Conservation (phyloP, 2,329 filamentous ascomycete species). For the Diaporthe vexans region DNA sequence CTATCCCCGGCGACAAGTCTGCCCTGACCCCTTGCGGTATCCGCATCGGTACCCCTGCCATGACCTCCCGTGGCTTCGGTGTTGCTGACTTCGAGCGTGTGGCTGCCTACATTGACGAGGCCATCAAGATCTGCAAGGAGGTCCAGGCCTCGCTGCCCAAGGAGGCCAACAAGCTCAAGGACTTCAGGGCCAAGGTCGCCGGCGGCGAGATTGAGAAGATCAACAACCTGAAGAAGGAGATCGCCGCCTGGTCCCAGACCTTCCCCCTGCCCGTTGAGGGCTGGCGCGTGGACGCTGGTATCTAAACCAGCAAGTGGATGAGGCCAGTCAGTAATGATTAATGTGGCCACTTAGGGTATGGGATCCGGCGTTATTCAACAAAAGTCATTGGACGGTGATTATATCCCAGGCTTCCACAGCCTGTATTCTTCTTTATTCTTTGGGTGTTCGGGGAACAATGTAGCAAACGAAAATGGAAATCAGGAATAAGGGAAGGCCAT, state of each 20-base stretch:
- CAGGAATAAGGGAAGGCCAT: conserved; percentile 42
- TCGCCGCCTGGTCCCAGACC: conserved; percentile 85
- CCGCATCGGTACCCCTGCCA: conserved; percentile 95
- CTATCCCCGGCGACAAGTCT: conserved; percentile 96
- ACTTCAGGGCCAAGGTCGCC: conserved; percentile 95
- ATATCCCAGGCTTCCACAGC: conserved; percentile 43
- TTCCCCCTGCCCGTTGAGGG: conserved; percentile 94
- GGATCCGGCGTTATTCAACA: conserved; percentile 42
- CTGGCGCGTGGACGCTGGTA: conserved; percentile 73
- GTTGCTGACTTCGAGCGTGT: conserved; percentile 93
- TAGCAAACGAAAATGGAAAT: conserved; percentile 19
- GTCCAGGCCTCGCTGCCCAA: conserved; percentile 89
- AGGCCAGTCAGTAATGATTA: conserved; percentile 26
- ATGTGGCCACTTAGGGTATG: conserved; percentile 35
- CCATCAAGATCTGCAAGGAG: conserved; percentile 91
- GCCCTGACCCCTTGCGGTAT: conserved; percentile 95
- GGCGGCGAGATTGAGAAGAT: conserved; percentile 85
- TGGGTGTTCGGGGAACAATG: conserved; percentile 21
- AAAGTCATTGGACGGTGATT: conserved; percentile 42
- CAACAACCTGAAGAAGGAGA: conserved; percentile 88
- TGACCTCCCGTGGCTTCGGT: conserved; percentile 96
- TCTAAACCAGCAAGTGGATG: conserved; percentile 56
- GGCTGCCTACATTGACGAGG: conserved; percentile 87
- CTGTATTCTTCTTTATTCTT: conserved; percentile 34
- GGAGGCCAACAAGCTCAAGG: conserved; percentile 99